Evolutionary conservation across 75 land plant genomes (phyloP), one percentile per base, ranked within the genome.

Genomic region (Chamaecyparis obtusa): DNA sequence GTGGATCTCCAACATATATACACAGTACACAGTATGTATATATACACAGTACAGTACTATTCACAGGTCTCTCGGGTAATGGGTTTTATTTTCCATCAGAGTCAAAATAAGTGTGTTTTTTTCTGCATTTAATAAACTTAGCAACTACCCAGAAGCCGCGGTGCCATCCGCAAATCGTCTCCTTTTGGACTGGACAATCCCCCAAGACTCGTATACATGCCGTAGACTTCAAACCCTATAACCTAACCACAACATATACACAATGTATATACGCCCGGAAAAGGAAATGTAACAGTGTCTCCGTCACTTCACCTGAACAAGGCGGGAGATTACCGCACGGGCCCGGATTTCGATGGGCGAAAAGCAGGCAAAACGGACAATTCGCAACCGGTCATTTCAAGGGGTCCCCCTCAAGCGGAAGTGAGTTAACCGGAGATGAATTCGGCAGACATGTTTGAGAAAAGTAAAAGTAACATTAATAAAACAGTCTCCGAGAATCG

Each of bases 291-390:
- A 78, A 78, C 81, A 78, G 81, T 39, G 41, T 39, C 81, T 64
- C n/a, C 69, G 81, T 78, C 81, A 78, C 44, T 24, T 27, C 81
- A 19, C 81, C 81, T 39, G 81, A 39, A 78, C 24, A 33, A 19
- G 81, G 43, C 39, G 46, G 43, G 9, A 24, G 69, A 60, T 8
- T 64, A 24, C 69, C 69, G 69, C 81, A 24, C 81, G 10, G 44
- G 81, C 81, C 44, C 81, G 81, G 21, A 21, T 78, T 78, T 41
- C 81, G 43, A 81, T 81, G 83, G 30, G n/a, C 9, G 83, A n/a
- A n/a, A 44, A 46, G 44, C 83, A 44, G 16, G 30, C 21, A 9
- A 43, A 27, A n/a, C 46, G 21, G 24, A 78, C 24, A 41, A 44
- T 44, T 7, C n/a, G 13, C 32, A 27, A 48, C 49, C 83, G 13